These are phyloP conservation scores for Metarhizium guizhouense DNA, from an alignment of 2,329 filamentous ascomycete species.

Conservation along the genomic window DNA sequence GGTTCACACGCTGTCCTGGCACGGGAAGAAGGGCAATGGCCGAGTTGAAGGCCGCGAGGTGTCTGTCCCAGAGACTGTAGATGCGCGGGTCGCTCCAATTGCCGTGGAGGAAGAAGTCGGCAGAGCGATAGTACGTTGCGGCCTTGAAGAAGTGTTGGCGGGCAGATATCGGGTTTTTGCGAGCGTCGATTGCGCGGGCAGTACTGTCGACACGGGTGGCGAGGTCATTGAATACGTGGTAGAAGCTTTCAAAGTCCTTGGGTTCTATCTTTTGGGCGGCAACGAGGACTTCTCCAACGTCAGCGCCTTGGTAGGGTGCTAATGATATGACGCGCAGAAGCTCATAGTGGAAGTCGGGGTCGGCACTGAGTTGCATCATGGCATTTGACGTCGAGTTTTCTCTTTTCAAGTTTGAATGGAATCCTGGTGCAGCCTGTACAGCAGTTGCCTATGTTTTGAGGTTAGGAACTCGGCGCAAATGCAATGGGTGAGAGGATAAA, in stretches of 20 bases:
- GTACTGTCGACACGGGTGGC: constrained; percentile 13
- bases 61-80: constrained; percentile 25
- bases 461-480: background rate
- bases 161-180: constrained; percentile 16
- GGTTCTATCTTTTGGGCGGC: constrained; percentile 17
- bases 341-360: constrained; percentile 15
- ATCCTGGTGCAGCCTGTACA: background rate
- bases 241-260: constrained; percentile 16
- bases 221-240: constrained; percentile 12
- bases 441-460: background rate
- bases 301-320: constrained; percentile 6
- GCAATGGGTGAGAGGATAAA: background rate
- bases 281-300: constrained; percentile 23
- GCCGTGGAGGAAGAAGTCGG: constrained; percentile 32
- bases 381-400: background rate
- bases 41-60: constrained; percentile 27
- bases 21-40: constrained; percentile 25
- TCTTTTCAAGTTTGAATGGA: background rate
- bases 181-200: constrained; percentile 11
- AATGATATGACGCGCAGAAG: constrained; percentile 13
- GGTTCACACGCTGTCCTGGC: constrained; percentile 24
- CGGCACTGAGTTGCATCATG: constrained; percentile 12
- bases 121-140: constrained; percentile 30
- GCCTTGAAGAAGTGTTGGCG: constrained; percentile 24
- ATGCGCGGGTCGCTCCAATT: constrained; percentile 32